These are phyloP conservation scores for Ettlia oleoabundans DNA, from an alignment of 139 green algal species.

Conservation along the genomic window DNA sequence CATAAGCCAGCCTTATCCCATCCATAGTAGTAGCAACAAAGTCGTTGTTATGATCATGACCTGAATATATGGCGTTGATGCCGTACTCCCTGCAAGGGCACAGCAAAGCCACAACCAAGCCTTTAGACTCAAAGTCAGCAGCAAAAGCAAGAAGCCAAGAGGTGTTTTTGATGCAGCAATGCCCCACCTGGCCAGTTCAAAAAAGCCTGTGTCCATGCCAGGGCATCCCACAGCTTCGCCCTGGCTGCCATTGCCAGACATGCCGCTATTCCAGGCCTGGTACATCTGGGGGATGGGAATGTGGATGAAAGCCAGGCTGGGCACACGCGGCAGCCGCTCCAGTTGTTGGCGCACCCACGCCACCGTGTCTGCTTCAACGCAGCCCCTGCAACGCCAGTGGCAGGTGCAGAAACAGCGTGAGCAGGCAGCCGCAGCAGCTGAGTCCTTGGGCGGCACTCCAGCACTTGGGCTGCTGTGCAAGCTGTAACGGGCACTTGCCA, in stretches of 20 bases:
- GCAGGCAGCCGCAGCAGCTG: too few species aligned
- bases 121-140: too few species aligned
- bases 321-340: slow-evolving; percentile 10
- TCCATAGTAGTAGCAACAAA: slow-evolving; percentile 16
- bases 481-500: neutral
- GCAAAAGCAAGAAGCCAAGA: too few species aligned
- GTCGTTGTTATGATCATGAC: slow-evolving; percentile 49
- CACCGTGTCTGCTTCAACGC: slow-evolving; percentile 14
- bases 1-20: slow-evolving; percentile 37
- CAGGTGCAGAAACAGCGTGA: too few species aligned
- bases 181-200: slow-evolving; percentile 17
- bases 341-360: slow-evolving; percentile 18
- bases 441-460: too few species aligned
- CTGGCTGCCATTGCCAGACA: slow-evolving; percentile 28
- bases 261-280: slow-evolving; percentile 22
- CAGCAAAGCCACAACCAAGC: neutral
- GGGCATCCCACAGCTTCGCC: slow-evolving; percentile 38
- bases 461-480: neutral
- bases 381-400: slow-evolving; percentile 46
- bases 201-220: slow-evolving; percentile 14
- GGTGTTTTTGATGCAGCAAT: too few species aligned
- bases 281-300: slow-evolving; percentile 40
- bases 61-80: slow-evolving; percentile 24
- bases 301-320: slow-evolving; percentile 41
- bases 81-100: neutral